Base-by-base conservation (phyloP, 371 early-diverging fungal species). In the Dichotomocladium elegans region DNA sequence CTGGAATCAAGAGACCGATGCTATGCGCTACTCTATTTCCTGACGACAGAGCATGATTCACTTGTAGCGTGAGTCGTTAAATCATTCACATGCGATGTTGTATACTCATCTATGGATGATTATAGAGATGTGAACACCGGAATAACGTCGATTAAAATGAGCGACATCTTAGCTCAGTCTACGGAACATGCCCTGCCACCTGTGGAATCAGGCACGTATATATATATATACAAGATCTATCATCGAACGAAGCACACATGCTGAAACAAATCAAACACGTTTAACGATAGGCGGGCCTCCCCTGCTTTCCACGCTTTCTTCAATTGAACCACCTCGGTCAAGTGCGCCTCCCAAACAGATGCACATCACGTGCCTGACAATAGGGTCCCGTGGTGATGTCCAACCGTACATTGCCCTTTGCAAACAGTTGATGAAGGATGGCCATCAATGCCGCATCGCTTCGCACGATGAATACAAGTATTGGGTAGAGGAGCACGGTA, bases 311-410 rank as follows among this genome's bases (percentile, higher is more conserved):
- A 27, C 6, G 24, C 15, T 41, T 8, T 29, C 34, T 24, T 2
- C 34, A 27, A 37, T 41, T 17, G 41, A 50, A 26, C 15, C 49
- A 5, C 21, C 34, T 8, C 31, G 26, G 2, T 26, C 41, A 14
- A 41, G 37, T 9, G 53, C 42, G 15, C 30, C 44, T 15, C 72
- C 77, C 4, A 60, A 70, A 7, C 50, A 53, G 2, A 55, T 91
- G 66, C 90, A 81, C 47, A 85, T 91, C 45, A 90, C 90, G 0
- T 84, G 83, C 30, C 55, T 90, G 15, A 90, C 91, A 0, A 88
- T 90, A 55, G 92, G 92, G 12, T 87, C 89, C 9, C 77, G 92
- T 28, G 92, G 92, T 8, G 92, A 92, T 67, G 90, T 92, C 2
- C 89, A 92, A 55, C 92, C 92, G 1, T 92, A 89, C 51, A 80